phyloP scores from a whole-genome alignment of 2,329 filamentous ascomycete genomes.

The Sporothrix phasma region DNA sequence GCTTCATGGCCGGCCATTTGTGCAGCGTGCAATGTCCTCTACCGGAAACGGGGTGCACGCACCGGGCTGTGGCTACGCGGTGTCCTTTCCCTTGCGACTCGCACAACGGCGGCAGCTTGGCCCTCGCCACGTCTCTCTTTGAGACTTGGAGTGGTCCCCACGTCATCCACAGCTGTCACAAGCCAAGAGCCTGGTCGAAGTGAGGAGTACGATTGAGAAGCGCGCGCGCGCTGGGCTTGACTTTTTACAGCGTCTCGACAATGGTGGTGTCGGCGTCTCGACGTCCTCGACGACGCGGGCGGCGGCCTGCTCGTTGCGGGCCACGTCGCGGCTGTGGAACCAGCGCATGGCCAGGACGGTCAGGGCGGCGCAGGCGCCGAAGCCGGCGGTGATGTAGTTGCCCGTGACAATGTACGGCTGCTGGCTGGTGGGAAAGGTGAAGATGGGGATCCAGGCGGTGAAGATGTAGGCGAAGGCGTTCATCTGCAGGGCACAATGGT shows the following conservation, averaged over 20 bases:
- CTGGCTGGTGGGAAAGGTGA: constrained; percentile 24
- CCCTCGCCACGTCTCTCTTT: not conserved
- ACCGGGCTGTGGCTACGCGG: no score
- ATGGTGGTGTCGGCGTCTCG: not conserved
- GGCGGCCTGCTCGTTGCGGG: not conserved
- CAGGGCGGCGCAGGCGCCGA: constrained; percentile 17
- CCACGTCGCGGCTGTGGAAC: constrained; percentile 19
- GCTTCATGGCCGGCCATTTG: no score
- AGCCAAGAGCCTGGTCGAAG: not conserved
- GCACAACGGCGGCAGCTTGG: no score
- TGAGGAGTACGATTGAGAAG: not conserved
- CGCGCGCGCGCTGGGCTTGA: not conserved
- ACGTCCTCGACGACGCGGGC: not conserved
- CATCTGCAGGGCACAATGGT: constrained; percentile 13
- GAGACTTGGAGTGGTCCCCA: not conserved
- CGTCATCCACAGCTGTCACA: not conserved
- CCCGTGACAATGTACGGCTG: constrained; percentile 25
- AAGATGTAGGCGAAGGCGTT: constrained; percentile 25
- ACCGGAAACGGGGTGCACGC: no score
- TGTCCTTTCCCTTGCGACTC: no score
- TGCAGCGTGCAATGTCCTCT: no score
- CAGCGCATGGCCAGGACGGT: constrained; percentile 20
- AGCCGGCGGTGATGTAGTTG: constrained; percentile 24
- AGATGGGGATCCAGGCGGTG: constrained; percentile 25
- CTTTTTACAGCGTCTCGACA: not conserved